Base-by-base conservation (phyloP, 495 filamentous ascomycete genomes). In the Lichenothelia convexa region DNA sequence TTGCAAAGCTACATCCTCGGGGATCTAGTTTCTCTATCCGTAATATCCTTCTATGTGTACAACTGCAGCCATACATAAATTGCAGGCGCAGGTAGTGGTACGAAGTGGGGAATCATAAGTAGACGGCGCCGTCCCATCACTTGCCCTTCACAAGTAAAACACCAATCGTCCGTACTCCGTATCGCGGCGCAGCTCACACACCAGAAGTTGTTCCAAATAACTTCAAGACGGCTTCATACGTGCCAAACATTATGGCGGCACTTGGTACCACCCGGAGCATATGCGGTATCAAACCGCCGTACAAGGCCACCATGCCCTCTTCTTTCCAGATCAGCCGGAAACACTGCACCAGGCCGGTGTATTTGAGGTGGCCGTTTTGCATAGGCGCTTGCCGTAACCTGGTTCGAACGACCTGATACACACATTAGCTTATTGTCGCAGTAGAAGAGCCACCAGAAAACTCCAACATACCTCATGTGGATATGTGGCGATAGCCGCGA, bases 211-310 rank as follows among this genome's bases (percentile, higher is more conserved):
- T 46, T 6, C 57, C 57, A 13, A 59, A 34, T 18, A 50, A 36
- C 32, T 48, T 69, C 34, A 92, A 59, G 40, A 89, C 80, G 20
- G 68, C 72, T 55, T 92, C 83, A 54, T 92, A 93, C 55, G 83
- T 85, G 40, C 82, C 82, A 47, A 92, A 86, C 65, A 86, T 92
- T 50, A 93, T 86, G 35, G 79, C 79, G 9, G 84, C 84, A 34
- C 78, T 84, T 4, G 84, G 84, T 3, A 93, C 81, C 9, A 84
- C 84, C 23, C 84, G 70, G 42, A 87, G 63, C 47, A 93, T 73
- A 51, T 93, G 84, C 18, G 84, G 81, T 20, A 80, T 83, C 48
- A 93, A 56, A 11, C 84, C 85, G 38, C 84, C 84, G 48, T 93
- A 93, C 36, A 93, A 57, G 5, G 71, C 77, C 1, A 68, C 64